Percentiles rank a stretch among this genome's conserved stretches.
These are phyloP conservation scores for Limnomonas spitsbergensis DNA, from an alignment of 139 green algal genomes.

Conservation along the genomic window DNA sequence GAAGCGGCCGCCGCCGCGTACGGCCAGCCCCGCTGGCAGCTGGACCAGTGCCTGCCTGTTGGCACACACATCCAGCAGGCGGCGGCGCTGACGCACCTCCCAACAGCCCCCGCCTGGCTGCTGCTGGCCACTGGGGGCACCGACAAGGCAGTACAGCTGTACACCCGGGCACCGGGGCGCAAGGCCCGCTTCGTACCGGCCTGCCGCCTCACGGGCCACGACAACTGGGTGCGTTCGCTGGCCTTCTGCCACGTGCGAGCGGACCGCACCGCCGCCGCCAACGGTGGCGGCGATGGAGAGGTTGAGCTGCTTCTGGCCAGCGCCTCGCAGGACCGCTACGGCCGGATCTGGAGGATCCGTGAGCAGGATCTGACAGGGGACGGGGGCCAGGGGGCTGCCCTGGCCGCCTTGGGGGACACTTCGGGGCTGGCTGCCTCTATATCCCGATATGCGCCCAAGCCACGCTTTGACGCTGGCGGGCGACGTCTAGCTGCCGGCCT, in stretches of 20 bases:
- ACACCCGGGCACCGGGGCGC: conserved; percentile 33
- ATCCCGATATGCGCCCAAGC: conserved; percentile 56
- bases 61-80: conserved; percentile 60
- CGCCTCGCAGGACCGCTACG: conserved; percentile 82
- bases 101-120: conserved; percentile 45
- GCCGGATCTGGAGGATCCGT: conserved; percentile 46
- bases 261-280: not conserved
- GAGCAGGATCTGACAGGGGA: conserved; percentile 16
- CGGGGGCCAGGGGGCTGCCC: not conserved
- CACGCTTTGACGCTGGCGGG: conserved; percentile 18
- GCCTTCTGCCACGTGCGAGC: conserved; percentile 50
- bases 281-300: not conserved
- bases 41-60: conserved; percentile 35
- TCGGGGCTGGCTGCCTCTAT: conserved; percentile 23
- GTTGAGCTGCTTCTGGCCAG: conserved; percentile 78
- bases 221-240: conserved; percentile 82
- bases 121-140: conserved; percentile 75
- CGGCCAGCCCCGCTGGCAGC: conserved; percentile 27
- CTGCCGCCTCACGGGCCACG: conserved; percentile 68
- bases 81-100: conserved; percentile 50
- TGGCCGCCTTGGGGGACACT: not conserved
- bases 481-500: conserved; percentile 32
- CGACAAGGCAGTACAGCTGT: conserved; percentile 61
- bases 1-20: conserved; percentile 12
- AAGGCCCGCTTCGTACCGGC: conserved; percentile 41